Base-by-base conservation (phyloP, 1,139 yeast species). In the Blastobotrys persicus region DNA sequence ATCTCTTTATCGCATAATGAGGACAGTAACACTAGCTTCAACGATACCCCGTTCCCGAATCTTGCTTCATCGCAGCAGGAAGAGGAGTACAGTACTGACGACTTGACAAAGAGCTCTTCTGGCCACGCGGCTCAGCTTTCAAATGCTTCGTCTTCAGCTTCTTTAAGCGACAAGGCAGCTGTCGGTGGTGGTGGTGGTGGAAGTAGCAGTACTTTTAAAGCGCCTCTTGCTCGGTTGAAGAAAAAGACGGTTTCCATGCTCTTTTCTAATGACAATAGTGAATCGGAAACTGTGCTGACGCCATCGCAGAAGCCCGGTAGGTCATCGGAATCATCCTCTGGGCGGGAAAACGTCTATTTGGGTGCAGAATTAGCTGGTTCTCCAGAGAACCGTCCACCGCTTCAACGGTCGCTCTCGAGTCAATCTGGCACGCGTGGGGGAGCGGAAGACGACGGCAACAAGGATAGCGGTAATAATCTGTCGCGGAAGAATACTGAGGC, bases 221-320 rank as follows among this genome's bases (percentile, higher is more conserved):
- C 51, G 5, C 55, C 59, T 2, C 44, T 56, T 14, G 46, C 50
- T n/a, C 47, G 48, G 19, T 46, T 57, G 32, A 51, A 48, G 34
- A 53, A 52, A 32, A 55, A 49, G 45, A 53, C 57, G 0, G 57
- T 52, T 5, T 55, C 57, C 2, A 46, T 48, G 52, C 48, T 56
- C 17, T 56, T 54, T 35, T 53, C 52, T 17, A 48, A 28, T 41
- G 55, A 53, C 19, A 34, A 33, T 14, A 35, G 40, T 18, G 28
- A 23, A 9, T 18, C 41, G 16, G 19, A 37, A 37, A 37, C 19
- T 18, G 28, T 12, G 5, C 6, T 5, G 5, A 37, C 41, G 4
- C 12, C 39, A 17, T 6, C 39, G 11, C 12, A 12, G 13, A 3
- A 13, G 4, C 13, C 12, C 9, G 13, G 41, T 19, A 7, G 41